phyloP scores from a whole-genome alignment of 2,329 filamentous ascomycete genomes.

The Trichophyton verrucosum region DNA sequence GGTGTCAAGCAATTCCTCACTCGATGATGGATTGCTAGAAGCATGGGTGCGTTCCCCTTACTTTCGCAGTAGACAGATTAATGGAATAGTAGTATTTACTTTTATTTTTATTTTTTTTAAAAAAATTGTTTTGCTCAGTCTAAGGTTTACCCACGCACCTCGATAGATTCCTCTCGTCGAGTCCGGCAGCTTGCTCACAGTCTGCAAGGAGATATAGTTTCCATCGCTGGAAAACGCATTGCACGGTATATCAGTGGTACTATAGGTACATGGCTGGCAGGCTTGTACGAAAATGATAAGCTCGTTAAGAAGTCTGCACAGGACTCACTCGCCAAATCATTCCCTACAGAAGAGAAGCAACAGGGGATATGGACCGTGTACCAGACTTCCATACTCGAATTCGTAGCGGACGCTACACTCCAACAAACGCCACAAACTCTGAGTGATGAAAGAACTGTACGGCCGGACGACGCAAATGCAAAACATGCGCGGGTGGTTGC shows the following conservation, averaged over 20 bases:
- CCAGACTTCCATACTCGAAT: conserved; percentile 67
- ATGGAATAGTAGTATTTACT: conserved; percentile 29
- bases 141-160: conserved; percentile 73
- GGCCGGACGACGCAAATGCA: conserved; percentile 67
- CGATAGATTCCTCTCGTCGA: conserved; percentile 76
- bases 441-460: conserved; percentile 79
- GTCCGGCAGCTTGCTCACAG: conserved; percentile 78
- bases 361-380: conserved; percentile 67
- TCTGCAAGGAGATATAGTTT: conserved; percentile 53
- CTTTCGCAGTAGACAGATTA: conserved; percentile 3
- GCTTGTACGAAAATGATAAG: conserved; percentile 74
- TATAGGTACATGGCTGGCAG: conserved; percentile 82
- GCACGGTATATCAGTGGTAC: conserved; percentile 64
- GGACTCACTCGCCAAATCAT: conserved; percentile 62
- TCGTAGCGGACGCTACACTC: conserved; percentile 62
- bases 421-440: conserved; percentile 69
- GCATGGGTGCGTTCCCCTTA: conserved; percentile 58
- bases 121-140: conserved; percentile 40
- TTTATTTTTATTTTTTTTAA: conserved; percentile 10
- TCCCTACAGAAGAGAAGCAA: conserved; percentile 69
- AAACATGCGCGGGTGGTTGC: conserved; percentile 74
- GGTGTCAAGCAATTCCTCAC: conserved; percentile 42
- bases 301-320: conserved; percentile 62
- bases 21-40: conserved; percentile 73
- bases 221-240: conserved; percentile 61